Base-by-base conservation (phyloP, 345 rosid genomes). In the Hirschfeldia incana region DNA sequence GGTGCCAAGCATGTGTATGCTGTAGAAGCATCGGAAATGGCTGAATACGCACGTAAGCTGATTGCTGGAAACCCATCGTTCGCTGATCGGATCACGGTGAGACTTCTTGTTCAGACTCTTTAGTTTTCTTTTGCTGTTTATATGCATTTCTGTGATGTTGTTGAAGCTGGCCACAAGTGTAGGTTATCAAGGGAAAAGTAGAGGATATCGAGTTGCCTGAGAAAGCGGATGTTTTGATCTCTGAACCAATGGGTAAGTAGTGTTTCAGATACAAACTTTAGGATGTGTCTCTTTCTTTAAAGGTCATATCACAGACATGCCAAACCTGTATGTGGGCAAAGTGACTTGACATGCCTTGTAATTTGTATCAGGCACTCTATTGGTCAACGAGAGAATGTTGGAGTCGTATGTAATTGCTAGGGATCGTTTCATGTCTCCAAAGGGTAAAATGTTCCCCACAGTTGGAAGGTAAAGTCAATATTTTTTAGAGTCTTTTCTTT, bases 1-100 rank as follows among this genome's bases (percentile, higher is more conserved):
- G 98, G 99, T 84, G 99, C 98, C 79, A 95, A 89, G 84, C 99
- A 93, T 91, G 98, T 93, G 60, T 95, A 93, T 87, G 99, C 99
- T 58, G 92, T 95, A 59, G 99, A 95, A 88, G 98, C 99, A 79
- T 95, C 98, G 61, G 99, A 95, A 85, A 95, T 95, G 98, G 93
- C 97, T 58, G 98, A 93, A 62, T 95, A 95, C 85, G 99, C 99
- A 51, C 87, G 93, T 69, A 95, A 87, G 80, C 92, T 95, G 78
- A 88, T 95, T 84, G 89, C 94, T 75, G 98, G 98, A 79, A 93
- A 95, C 83, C 97, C 98, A 53, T 71, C 83, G 4, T 80, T 93
- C 67, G 94, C 88, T 36, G 87, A 93, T 15, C 88, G 92, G 76
- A 95, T 95, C 64, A 95, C 98, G 7, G 99, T 91, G 74, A 83